phyloP scores from a whole-genome alignment of 225 moss, liverwort and hornwort genomes.

The Physcomitrium patens region DNA sequence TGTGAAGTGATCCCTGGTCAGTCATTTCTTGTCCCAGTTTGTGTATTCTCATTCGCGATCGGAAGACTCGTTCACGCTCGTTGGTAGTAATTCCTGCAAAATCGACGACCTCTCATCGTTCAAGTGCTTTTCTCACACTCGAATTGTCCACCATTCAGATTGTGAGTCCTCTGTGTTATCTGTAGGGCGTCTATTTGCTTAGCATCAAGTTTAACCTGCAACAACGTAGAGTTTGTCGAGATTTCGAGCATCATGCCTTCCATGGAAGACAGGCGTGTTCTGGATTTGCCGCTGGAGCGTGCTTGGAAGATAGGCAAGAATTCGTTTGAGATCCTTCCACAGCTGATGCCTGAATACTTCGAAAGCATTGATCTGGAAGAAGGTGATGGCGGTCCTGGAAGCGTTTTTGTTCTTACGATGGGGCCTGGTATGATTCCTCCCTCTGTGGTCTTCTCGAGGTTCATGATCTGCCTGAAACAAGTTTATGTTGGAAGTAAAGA shows the following conservation, averaged over 20 bases:
- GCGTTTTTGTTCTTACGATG: constrained; percentile 52
- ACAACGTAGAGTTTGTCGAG: neutral
- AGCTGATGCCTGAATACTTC: constrained; percentile 58
- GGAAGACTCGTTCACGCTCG: constrained; percentile 11
- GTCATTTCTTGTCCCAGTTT: neutral
- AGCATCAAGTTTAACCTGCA: neutral
- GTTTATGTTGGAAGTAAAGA: neutral
- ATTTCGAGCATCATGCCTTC: constrained; percentile 37
- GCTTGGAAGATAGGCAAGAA: constrained; percentile 64
- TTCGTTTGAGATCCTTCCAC: constrained; percentile 54
- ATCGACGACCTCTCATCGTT: neutral
- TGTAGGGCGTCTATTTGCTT: neutral
- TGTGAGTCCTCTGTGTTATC: neutral
- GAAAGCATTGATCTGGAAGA: constrained; percentile 60
- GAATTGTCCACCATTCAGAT: neutral
- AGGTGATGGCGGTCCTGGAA: constrained; percentile 60
- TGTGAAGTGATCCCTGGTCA: neutral
- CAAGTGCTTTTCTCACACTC: neutral
- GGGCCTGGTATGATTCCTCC: constrained; percentile 48
- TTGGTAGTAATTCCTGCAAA: neutral
- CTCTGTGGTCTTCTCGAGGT: neutral
- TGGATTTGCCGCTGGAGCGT: constrained; percentile 55
- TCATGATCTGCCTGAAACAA: constrained; percentile 7
- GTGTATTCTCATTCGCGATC: neutral
- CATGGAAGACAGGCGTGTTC: constrained; percentile 56